Percentiles rank a stretch among this genome's conserved stretches.
Conservation (phyloP, 768 basidiomycete genomes). For the Sarcodon sp. region DNA sequence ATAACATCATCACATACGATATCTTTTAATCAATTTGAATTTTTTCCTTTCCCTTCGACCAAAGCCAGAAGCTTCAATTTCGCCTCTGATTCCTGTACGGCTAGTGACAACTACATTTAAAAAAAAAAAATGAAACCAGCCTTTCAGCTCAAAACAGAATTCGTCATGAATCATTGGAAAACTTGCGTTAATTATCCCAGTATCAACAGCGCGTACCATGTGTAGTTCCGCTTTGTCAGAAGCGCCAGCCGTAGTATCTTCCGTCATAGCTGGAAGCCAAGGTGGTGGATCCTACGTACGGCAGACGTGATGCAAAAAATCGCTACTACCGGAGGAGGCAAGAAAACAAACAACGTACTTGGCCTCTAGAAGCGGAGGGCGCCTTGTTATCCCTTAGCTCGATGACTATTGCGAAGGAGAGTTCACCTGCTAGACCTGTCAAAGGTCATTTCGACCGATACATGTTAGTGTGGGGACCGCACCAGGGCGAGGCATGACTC, state of each 20-base stretch:
- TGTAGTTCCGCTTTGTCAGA: slow-evolving; percentile 61
- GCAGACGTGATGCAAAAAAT: not conserved
- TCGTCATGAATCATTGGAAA: not conserved
- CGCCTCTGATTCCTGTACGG: slow-evolving; percentile 69
- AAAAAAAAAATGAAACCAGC: not conserved
- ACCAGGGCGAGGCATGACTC: slow-evolving; percentile 40
- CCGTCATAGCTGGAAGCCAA: slow-evolving; percentile 65
- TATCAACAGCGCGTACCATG: slow-evolving; percentile 70
- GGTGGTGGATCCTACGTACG: slow-evolving; percentile 58
- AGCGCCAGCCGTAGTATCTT: slow-evolving; percentile 55
- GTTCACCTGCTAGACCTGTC: slow-evolving; percentile 32
- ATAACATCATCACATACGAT: too few species aligned
- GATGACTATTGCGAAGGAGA: slow-evolving; percentile 72
- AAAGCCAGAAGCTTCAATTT: slow-evolving; percentile 28
- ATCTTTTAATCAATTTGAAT: too few species aligned
- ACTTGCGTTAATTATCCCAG: slow-evolving; percentile 68
- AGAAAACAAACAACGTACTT: slow-evolving; percentile 17
- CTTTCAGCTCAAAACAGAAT: not conserved
- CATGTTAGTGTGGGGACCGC: not conserved
- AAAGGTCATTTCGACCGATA: not conserved
- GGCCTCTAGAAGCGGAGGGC: slow-evolving; percentile 36
- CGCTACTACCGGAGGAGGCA: not conserved
- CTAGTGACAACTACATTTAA: slow-evolving; percentile 46
- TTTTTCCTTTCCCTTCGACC: too few species aligned
- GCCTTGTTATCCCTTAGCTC: slow-evolving; percentile 61